Percentiles rank a stretch among this genome's conserved stretches.
These are phyloP conservation scores for Toxoplasma gondii DNA, from an alignment of 169 alveolate species.

Conservation along the genomic window DNA sequence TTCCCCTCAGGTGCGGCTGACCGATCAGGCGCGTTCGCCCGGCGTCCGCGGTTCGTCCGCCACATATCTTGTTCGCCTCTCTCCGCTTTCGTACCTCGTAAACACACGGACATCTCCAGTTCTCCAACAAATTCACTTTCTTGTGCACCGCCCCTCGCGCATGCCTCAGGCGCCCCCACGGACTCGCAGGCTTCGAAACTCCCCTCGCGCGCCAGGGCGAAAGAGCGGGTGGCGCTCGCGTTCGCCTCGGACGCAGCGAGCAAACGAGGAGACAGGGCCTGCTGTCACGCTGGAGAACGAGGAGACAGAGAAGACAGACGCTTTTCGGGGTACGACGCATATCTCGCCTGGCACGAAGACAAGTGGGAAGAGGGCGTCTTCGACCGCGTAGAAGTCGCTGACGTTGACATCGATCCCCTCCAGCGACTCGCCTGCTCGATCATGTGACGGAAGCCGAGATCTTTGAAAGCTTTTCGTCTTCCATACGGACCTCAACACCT, in stretches of 20 bases:
- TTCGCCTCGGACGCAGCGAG: background rate
- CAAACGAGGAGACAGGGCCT: background rate
- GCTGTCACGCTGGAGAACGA: background rate
- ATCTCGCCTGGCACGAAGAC: slow-evolving; percentile 20
- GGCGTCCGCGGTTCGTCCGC: too few species aligned
- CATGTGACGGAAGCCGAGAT: background rate
- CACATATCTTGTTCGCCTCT: too few species aligned
- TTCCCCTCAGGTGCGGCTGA: too few species aligned
- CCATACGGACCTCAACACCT: too few species aligned
- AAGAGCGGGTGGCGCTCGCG: background rate
- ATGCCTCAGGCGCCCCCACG: background rate
- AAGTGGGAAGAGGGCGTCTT: slow-evolving; percentile 24
- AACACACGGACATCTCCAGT: background rate
- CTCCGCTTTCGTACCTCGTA: too few species aligned
- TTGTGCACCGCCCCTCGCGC: background rate
- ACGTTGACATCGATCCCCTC: slow-evolving; percentile 21
- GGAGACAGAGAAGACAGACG: slow-evolving; percentile 7
- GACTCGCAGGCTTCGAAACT: background rate
- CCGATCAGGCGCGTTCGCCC: too few species aligned
- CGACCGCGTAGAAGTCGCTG: slow-evolving; percentile 10
- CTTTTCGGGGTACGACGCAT: background rate
- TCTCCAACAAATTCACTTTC: background rate
- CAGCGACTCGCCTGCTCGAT: background rate
- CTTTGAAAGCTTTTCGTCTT: too few species aligned
- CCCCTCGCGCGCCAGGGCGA: background rate